These are phyloP conservation scores for Auricularia heimuer DNA, from an alignment of 768 basidiomycete species.

Conservation along the genomic window DNA sequence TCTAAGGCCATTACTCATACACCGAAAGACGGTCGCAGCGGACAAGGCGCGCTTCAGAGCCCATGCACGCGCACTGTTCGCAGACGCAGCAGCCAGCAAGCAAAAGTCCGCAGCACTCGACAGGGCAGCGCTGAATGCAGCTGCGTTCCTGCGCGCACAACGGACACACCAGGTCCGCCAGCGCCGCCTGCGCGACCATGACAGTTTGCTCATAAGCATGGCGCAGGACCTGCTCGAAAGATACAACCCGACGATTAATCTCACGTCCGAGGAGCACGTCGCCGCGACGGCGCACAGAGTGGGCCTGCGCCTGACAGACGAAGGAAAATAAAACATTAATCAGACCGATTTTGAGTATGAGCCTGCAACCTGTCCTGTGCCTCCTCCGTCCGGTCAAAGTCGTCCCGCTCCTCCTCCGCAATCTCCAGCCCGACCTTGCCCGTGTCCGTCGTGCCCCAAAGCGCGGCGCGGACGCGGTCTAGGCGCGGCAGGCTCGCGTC, in stretches of 20 bases:
- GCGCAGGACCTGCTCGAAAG: slow-evolving; percentile 64
- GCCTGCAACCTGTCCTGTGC: background rate
- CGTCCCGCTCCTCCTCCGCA: slow-evolving; percentile 1
- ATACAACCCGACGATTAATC: slow-evolving; percentile 78
- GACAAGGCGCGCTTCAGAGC: slow-evolving; percentile 7
- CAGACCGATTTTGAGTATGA: background rate
- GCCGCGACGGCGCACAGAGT: slow-evolving; percentile 80
- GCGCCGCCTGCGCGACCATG: background rate
- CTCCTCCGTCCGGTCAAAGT: background rate
- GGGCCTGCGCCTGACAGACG: slow-evolving; percentile 35
- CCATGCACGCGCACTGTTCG: background rate
- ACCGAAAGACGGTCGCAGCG: slow-evolving; percentile 23
- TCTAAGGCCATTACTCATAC: slow-evolving; percentile 14
- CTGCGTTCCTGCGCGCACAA: slow-evolving; percentile 63
- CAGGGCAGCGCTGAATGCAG: background rate
- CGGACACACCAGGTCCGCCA: slow-evolving; percentile 64
- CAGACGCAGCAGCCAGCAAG: slow-evolving; percentile 15
- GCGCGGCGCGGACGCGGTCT: background rate
- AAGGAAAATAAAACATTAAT: background rate
- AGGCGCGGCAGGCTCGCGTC: background rate
- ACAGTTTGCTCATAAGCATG: slow-evolving; percentile 3
- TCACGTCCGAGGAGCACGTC: slow-evolving; percentile 71
- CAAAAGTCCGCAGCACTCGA: background rate
- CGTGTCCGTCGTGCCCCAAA: slow-evolving; percentile 3
- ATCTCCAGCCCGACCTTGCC: slow-evolving; percentile 3